Evolutionary conservation across 192 early-diverging fungal genomes (phyloP), one percentile per base, ranked within the genome.

Genomic region (Rhizoclosmatium globosum): DNA sequence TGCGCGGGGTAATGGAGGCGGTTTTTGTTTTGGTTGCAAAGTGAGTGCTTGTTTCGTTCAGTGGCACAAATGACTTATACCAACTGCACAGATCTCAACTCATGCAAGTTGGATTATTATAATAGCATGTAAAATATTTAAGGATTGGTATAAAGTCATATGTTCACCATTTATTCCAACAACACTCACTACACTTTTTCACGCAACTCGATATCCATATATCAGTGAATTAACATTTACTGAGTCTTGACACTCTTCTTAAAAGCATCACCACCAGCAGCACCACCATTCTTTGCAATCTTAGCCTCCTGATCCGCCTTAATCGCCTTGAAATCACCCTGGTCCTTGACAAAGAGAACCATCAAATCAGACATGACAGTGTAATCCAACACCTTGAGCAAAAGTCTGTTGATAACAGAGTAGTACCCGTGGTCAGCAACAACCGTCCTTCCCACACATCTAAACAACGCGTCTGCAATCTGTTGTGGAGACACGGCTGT

Each of bases 341-440:
- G 82, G 57, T 53, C 79, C 21, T 74, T 79, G 41, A 89, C 77
- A 41, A 53, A 79, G 23, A 82, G 13, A 72, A 79, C 78, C 85
- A 90, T 88, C 48, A 90, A 84, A 77, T 90, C 89, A 41, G 75
- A 77, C 70, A 90, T 79, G 23, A 88, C 78, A n/a, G 89, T 90
- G 85, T 87, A 90, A 61, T 90, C 89, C 50, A 90, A 48, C 3
- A 89, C 21, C 74, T 88, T 88, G 47, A 85, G 61, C n/a, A 83
- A 23, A 46, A 89, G 73, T 75, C 85, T 85, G 78, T 89, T 84
- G 17, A 77, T 44, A 42, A 89, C 84, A 41, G 83, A 84, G n/a
- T 84, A 59, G 41, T 38, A 79, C 11, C 81, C 81, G 31, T 82
- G 79, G 56, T 91, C 89, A 64, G 87, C 80, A 39, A 89, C 76